Conservation (phyloP, 1,139 yeast genomes). For the Candida sp. region DNA sequence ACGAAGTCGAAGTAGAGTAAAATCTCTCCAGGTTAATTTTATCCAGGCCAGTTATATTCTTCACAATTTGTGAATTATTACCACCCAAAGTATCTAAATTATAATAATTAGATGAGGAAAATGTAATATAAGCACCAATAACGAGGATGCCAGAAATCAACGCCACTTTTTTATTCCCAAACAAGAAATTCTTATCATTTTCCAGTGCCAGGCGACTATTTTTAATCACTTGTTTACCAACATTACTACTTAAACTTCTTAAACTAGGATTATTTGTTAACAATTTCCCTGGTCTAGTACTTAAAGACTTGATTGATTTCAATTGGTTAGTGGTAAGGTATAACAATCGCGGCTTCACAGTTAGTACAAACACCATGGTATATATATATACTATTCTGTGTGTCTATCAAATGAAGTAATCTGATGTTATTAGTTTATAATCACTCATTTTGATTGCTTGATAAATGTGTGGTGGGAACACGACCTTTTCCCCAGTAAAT, state of each 20-base stretch:
- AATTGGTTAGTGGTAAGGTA: constrained; percentile 13
- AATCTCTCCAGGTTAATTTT: constrained; percentile 7
- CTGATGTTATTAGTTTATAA: background rate
- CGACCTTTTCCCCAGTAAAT: background rate
- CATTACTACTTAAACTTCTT: constrained; percentile 6
- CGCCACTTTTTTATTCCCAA: constrained; percentile 29
- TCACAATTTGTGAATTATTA: constrained; percentile 3
- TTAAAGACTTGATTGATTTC: constrained; percentile 9
- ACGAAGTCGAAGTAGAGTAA: constrained; percentile 44
- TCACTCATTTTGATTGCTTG: background rate
- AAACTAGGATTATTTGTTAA: background rate
- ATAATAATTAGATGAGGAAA: constrained; percentile 40
- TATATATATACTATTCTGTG: background rate
- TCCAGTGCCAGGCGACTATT: background rate
- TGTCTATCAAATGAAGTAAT: background rate
- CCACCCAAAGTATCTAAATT: constrained; percentile 35
- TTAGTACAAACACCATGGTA: constrained; percentile 12
- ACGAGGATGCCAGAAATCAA: constrained; percentile 42
- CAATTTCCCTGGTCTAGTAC: background rate
- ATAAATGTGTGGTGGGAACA: background rate
- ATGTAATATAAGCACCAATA: constrained; percentile 43
- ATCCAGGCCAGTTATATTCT: background rate
- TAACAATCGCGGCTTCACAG: constrained; percentile 13
- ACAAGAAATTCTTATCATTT: background rate
- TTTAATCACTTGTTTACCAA: constrained; percentile 6